Conservation (phyloP, 352 stramenopile genomes). For the Phytophthora sp. region DNA sequence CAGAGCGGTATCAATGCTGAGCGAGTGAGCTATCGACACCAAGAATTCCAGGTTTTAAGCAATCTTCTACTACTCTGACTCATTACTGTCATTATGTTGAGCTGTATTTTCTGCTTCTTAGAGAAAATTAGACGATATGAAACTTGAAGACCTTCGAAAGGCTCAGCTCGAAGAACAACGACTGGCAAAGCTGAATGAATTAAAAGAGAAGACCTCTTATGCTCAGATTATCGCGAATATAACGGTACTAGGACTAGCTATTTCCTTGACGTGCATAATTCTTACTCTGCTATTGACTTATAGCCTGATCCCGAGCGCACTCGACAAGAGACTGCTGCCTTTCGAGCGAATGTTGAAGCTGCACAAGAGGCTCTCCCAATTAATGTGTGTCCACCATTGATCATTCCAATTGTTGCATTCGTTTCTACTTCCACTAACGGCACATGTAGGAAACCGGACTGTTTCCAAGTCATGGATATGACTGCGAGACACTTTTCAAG, state of each 20-base stretch:
- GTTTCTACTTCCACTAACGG: neutral
- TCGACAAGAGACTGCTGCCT: constrained; percentile 72
- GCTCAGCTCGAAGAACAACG: constrained; percentile 39
- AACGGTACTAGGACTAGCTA: constrained; percentile 28
- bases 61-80: neutral
- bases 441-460: constrained; percentile 61
- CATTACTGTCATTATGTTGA: neutral
- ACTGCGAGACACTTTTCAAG: constrained; percentile 80
- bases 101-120: constrained; percentile 19
- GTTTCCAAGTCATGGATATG: constrained; percentile 77
- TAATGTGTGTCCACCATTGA: constrained; percentile 41
- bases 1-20: constrained; percentile 63
- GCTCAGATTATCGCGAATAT: constrained; percentile 67
- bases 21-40: constrained; percentile 63
- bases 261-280: neutral
- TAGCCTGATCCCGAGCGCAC: constrained; percentile 69
- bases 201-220: constrained; percentile 76
- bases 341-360: constrained; percentile 69
- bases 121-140: constrained; percentile 60
- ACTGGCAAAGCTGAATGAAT: constrained; percentile 51
- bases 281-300: constrained; percentile 1
- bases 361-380: constrained; percentile 61
- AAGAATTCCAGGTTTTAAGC: constrained; percentile 56
- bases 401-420: neutral
- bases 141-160: constrained; percentile 36